A percentile compares a stretch with the other conserved stretches of the same genome.
Conservation (phyloP, 768 basidiomycete species). For the Podaxis sp. region DNA sequence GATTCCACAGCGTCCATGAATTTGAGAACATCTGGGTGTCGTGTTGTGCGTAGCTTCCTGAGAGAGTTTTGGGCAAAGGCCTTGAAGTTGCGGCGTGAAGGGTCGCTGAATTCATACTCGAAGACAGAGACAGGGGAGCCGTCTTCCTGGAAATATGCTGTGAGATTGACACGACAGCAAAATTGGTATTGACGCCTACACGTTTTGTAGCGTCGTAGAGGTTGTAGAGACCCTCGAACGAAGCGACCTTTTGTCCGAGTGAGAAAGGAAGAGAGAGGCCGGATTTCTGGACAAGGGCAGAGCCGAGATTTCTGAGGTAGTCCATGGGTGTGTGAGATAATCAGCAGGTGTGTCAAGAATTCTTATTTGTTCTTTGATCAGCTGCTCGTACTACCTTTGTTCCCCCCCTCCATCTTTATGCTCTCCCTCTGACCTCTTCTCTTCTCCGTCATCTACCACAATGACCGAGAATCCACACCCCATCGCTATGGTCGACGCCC, state of each 20-base stretch:
- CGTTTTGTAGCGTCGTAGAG: conserved; percentile 87
- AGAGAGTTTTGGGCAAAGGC: conserved; percentile 86
- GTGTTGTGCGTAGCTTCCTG: conserved; percentile 82
- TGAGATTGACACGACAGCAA: conserved; percentile 13
- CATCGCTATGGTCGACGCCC: not conserved
- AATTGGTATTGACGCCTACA: conserved; percentile 37
- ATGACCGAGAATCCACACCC: not conserved
- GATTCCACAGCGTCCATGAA: conserved; percentile 94
- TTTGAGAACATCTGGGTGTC: conserved; percentile 95
- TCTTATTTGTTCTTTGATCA: conserved; percentile 1
- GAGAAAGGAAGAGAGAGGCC: conserved; percentile 87
- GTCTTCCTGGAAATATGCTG: conserved; percentile 57
- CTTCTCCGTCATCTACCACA: not conserved
- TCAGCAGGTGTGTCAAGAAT: not conserved
- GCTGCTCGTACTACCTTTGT: no score
- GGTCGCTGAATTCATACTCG: conserved; percentile 77
- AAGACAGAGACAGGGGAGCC: conserved; percentile 83
- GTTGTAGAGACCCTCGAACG: conserved; percentile 74
- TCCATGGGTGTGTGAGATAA: conserved; percentile 49
- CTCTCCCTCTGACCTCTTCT: not conserved
- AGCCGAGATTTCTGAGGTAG: conserved; percentile 75
- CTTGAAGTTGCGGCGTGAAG: conserved; percentile 51
- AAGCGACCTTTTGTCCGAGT: conserved; percentile 67
- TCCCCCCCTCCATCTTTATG: not conserved
- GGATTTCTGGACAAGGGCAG: conserved; percentile 89